Conservation (phyloP, 192 early-diverging fungal species). For the Mortierella antarctica region DNA sequence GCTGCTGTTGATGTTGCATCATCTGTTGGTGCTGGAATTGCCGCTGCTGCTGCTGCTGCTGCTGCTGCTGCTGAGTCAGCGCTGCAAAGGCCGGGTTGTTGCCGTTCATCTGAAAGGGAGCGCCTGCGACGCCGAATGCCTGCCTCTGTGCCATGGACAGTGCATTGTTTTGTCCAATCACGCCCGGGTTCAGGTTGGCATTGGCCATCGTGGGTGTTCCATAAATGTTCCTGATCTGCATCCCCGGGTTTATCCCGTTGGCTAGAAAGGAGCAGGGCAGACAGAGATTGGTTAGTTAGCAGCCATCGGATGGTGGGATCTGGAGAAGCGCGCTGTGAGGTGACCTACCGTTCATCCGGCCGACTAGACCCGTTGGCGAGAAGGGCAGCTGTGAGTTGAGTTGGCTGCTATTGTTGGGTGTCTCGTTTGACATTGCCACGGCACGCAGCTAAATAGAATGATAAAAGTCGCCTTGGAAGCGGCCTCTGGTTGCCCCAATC, state of each 20-base stretch:
- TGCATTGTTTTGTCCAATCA: constrained; percentile 19
- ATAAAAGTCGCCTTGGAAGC: background rate
- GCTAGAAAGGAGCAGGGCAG: constrained; percentile 8
- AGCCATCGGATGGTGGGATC: background rate
- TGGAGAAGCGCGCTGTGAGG: background rate
- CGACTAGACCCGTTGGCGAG: constrained; percentile 40
- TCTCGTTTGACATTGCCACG: constrained; percentile 40
- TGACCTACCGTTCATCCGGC: constrained; percentile 41
- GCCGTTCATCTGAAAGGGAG: constrained; percentile 36
- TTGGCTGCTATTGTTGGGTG: constrained; percentile 35
- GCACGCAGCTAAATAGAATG: background rate
- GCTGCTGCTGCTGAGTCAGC: constrained; percentile 37
- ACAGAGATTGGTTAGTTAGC: background rate
- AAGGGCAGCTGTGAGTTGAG: constrained; percentile 50
- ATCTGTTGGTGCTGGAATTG: constrained; percentile 27
- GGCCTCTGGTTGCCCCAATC: too few relatives aligned
- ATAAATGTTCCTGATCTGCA: constrained; percentile 54
- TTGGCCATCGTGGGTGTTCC: constrained; percentile 49
- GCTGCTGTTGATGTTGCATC: constrained; percentile 29
- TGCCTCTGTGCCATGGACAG: constrained; percentile 42
- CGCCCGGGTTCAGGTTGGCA: constrained; percentile 39
- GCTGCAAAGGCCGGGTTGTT: constrained; percentile 32
- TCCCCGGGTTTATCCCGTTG: constrained; percentile 40
- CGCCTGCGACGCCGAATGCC: constrained; percentile 20
- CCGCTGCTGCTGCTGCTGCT: constrained; percentile 27